Conservation (phyloP, 768 basidiomycete genomes). For the Termitomyces sp. region DNA sequence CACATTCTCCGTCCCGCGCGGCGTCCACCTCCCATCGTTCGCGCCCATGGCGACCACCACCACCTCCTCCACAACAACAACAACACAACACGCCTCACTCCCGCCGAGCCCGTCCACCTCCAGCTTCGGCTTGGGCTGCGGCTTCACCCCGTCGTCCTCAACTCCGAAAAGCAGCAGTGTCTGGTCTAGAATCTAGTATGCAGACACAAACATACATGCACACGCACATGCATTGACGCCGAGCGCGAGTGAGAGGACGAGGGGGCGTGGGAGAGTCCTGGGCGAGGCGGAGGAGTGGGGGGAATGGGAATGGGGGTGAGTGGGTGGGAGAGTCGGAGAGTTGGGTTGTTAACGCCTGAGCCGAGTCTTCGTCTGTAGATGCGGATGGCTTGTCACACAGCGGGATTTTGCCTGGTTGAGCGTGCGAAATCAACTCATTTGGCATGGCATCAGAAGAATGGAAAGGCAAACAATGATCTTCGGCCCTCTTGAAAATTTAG, state of each 20-base stretch:
- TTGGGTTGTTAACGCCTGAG: no score
- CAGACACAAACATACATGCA: slow-evolving; percentile 18
- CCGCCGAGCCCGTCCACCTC: slow-evolving; percentile 14
- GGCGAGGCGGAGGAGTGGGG: no score
- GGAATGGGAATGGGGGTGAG: no score
- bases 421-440: background rate
- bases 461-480: background rate
- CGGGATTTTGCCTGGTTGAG: slow-evolving; percentile 1
- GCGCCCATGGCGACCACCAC: slow-evolving; percentile 11
- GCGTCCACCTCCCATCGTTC: slow-evolving; percentile 16
- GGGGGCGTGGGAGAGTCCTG: slow-evolving; percentile 36
- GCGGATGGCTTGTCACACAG: background rate
- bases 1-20: slow-evolving; percentile 17
- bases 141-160: slow-evolving; percentile 6
- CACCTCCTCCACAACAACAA: background rate
- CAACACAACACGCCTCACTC: no score
- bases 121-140: background rate
- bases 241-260: slow-evolving; percentile 35
- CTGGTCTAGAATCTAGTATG: no score
- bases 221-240: slow-evolving; percentile 17
- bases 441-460: background rate
- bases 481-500: background rate
- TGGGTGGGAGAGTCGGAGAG: no score
- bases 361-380: background rate
- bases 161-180: slow-evolving; percentile 11